Base-by-base conservation (phyloP, 2,329 filamentous ascomycete species). In the Didymella glomerata region DNA sequence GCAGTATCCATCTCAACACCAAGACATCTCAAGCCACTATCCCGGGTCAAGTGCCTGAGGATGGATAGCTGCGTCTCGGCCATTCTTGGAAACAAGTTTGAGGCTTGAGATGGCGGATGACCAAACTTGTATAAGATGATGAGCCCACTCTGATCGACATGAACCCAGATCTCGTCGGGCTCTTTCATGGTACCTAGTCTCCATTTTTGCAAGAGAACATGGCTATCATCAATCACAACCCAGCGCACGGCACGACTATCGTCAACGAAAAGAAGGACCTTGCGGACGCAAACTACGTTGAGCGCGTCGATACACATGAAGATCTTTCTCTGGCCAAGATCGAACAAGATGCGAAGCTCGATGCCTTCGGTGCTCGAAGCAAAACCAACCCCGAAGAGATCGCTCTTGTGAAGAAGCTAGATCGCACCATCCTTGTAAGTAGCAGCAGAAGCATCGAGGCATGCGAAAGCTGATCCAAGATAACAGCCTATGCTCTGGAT, bases 401-500 rank as follows among this genome's bases (percentile, higher is more conserved):
- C 47, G 65, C 57, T 16, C 62, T 76, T 9, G 74, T 76, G 25
- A 66, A 67, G 53, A 75, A 75, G 50, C 63, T 76, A 10, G 74
- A 76, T 47, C 65, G 63, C 51, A 63, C 69, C 22, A 64, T 76
- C 9, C 72, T 75, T 57, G 70, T 71, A 58, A 22, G 59, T 54
- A n/a, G 6, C 34, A 8, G 13, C 16, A 11, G 20, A 3, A 18
- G 27, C 20, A 30, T 4, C 20, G 1, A 22, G 11, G 8, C 2
- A 4, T 20, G 7, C 32, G 36, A 9, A 8, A 6, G 38, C 54
- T 63, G 24, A 63, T 24, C 8, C 0, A 1, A 22, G 16, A 24
- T 27, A 24, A 30, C 9, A 74, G 78, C 80, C 80, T 2, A 78
- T 73, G 16, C 56, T 80, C 13, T 79, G 75, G 61, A 69, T 67